Conservation (phyloP, 2,329 filamentous ascomycete genomes). For the Colletotrichum sp. region DNA sequence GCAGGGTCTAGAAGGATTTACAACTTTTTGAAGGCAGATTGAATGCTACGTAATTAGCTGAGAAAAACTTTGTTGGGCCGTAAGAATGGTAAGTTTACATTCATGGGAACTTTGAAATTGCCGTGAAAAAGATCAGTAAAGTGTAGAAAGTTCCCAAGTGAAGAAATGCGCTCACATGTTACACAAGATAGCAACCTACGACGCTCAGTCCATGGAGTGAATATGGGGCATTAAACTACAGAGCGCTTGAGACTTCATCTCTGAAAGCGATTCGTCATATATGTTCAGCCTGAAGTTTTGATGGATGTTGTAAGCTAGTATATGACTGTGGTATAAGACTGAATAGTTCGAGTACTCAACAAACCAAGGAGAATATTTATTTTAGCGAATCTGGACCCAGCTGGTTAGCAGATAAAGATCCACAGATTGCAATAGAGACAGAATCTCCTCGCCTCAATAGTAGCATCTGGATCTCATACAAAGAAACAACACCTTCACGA, state of each 20-base stretch:
- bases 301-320: not conserved
- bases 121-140: not conserved
- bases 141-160: not conserved
- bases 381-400: too few relatives aligned
- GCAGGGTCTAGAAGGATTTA: not conserved
- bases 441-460: not conserved
- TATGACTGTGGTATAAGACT: not conserved
- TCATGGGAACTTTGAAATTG: not conserved
- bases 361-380: not conserved
- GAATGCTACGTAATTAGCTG: rapidly evolving
- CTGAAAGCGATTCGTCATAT: not conserved
- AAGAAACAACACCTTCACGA: not conserved
- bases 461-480: not conserved
- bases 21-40: not conserved
- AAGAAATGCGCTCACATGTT: not conserved
- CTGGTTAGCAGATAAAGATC: too few relatives aligned
- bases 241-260: not conserved
- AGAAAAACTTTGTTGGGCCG: rapidly evolving
- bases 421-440: not conserved
- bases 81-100: not conserved
- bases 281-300: rapidly evolving
- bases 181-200: rapidly evolving
- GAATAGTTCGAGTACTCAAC: not conserved
- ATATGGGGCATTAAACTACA: not conserved
- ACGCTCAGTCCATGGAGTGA: rapidly evolving